Base-by-base conservation (phyloP, 2,329 filamentous ascomycete genomes). In the Sporothrix schenckii region DNA sequence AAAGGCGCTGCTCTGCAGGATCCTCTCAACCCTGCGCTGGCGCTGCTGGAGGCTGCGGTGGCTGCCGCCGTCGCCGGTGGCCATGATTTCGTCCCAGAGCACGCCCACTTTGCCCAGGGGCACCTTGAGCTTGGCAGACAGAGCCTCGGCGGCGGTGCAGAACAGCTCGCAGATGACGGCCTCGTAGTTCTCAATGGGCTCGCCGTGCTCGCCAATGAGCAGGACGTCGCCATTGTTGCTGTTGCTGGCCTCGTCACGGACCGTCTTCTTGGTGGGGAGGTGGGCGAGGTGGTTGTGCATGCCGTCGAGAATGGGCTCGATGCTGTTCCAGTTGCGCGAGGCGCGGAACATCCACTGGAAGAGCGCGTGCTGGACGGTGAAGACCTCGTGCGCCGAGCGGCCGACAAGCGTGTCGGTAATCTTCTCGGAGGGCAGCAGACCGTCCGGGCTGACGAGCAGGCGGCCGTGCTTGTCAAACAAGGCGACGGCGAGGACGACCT, bases 321-420 rank as follows among this genome's bases (percentile, higher is more conserved):
- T 85, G 53, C 87, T 86, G 9, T 80, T 77, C 93, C 93, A 97
- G 78, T 93, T 91, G 71, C 89, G 86, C 7, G 91, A 92, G 2
- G 92, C 91, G 70, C 91, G 87, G 77, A 92, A 96, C 76, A 95
- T 90, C 93, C 93, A 97, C 66, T 93, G 88, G 79, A 95, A 97
- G 1, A 94, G 88, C 0, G 91, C 88, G 77, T 97, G 92, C 0
- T 88, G 87, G 30, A 89, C 88, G 70, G 88, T 89, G 76, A 97
- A 94, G 16, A 89, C 87, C 72, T 96, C 92, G 75, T 77, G 71
- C 74, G 80, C 71, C 76, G 88, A 87, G 77, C 85, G 87, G 77
- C 91, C 89, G 52, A 92, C 80, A 77, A 92, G 93, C 16, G 89
- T 89, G 77, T 90, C 90, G 0, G 92, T 95, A 72, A 97, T 92